Percentiles rank a stretch among this genome's conserved stretches.
These are phyloP conservation scores for Globisporangium mamillatum DNA, from an alignment of 352 stramenopile species.

Conservation along the genomic window DNA sequence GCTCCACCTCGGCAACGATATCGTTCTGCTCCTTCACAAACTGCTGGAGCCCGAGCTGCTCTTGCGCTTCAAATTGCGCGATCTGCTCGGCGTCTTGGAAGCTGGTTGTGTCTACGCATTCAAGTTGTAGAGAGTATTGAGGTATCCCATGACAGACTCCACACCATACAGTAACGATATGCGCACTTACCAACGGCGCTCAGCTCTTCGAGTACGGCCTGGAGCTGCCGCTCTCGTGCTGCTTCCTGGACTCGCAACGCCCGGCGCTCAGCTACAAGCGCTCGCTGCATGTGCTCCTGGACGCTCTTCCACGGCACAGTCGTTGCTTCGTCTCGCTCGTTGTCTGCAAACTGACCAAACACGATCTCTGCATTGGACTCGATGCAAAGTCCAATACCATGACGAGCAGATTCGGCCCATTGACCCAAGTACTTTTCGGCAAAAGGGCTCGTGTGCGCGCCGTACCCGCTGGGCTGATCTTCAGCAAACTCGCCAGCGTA, in stretches of 20 bases:
- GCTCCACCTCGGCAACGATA: conserved; percentile 25
- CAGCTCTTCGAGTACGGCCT: conserved; percentile 29
- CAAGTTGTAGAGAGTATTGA: no score
- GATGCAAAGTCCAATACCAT: conserved; percentile 39
- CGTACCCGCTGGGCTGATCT: conserved; percentile 31
- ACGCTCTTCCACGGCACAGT: conserved; percentile 19
- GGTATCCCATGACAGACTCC: no score
- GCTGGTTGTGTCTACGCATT: conserved; percentile 18
- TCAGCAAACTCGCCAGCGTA: conserved; percentile 39
- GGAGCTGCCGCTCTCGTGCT: conserved; percentile 31
- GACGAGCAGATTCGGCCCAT: conserved; percentile 33
- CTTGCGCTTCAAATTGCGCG: conserved; percentile 25
- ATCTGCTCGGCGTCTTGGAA: conserved; percentile 30
- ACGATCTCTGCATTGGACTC: conserved; percentile 28
- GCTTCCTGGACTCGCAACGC: conserved; percentile 36
- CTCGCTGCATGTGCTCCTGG: conserved; percentile 27
- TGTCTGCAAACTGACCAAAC: conserved; percentile 23
- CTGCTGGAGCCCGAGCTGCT: conserved; percentile 24
- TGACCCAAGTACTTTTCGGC: conserved; percentile 42
- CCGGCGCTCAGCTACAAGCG: conserved; percentile 35
- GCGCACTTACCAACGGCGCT: conserved; percentile 26
- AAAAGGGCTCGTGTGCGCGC: conserved; percentile 41
- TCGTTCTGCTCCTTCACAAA: conserved; percentile 31
- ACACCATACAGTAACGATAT: no score
- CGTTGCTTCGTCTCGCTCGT: conserved; percentile 10